These are phyloP conservation scores for Kwoniella sp. DNA, from an alignment of 768 basidiomycete genomes.

Conservation along the genomic window DNA sequence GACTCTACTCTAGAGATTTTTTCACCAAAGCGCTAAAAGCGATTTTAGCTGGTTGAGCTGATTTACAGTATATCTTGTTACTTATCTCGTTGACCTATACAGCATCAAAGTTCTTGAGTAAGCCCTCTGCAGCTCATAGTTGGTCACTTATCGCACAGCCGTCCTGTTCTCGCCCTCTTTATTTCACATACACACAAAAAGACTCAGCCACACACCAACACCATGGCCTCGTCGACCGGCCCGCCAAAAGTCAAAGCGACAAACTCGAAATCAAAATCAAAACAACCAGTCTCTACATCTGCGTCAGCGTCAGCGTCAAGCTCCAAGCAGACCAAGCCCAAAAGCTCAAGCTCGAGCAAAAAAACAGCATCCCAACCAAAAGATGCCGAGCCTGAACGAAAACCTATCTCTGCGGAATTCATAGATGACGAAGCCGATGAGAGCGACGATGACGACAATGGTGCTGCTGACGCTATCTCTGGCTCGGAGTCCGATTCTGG, in stretches of 20 bases:
- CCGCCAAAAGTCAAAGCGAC: slow-evolving; percentile 10
- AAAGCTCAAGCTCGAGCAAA: slow-evolving; percentile 7
- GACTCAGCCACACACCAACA: neutral
- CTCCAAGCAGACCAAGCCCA: neutral
- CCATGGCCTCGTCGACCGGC: slow-evolving; percentile 11
- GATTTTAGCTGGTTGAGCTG: no score
- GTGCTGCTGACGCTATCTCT: slow-evolving; percentile 8
- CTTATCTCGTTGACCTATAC: no score
- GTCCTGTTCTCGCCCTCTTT: no score
- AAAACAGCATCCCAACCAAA: slow-evolving; percentile 18
- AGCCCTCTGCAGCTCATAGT: no score
- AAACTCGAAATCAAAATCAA: slow-evolving; percentile 11
- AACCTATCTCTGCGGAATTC: neutral
- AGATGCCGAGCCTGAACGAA: slow-evolving; percentile 1
- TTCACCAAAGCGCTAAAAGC: neutral
- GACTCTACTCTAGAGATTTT: neutral
- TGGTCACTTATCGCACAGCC: neutral
- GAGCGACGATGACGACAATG: slow-evolving; percentile 15
- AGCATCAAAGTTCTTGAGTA: no score
- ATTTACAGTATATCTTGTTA: no score
- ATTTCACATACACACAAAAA: neutral
- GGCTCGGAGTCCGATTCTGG: slow-evolving; percentile 4
- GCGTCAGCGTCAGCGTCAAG: neutral
- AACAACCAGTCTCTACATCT: neutral
- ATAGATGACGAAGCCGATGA: slow-evolving; percentile 10